Percentiles rank a stretch among this genome's conserved stretches.
phyloP scores from a whole-genome alignment of 2,329 filamentous ascomycete genomes.

The Neonectria faginata region DNA sequence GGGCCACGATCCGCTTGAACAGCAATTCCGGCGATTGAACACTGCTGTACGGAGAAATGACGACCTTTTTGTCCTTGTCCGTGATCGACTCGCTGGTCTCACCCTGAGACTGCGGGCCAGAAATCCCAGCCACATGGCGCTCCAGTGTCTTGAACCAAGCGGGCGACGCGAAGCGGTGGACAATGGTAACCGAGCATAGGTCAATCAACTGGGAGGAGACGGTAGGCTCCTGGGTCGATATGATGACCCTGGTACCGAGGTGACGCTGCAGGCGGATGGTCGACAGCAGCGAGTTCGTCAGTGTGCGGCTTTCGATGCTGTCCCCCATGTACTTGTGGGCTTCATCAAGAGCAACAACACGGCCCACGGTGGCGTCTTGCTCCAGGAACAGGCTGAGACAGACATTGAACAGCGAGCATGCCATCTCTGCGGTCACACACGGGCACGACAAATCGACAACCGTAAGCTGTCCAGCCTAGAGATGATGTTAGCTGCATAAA shows the following conservation, averaged over 20 bases:
- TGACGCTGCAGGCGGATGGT: constrained; percentile 80
- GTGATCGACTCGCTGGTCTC: neutral
- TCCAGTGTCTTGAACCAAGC: constrained; percentile 66
- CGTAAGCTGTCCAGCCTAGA: constrained; percentile 50
- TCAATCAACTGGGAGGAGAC: constrained; percentile 76
- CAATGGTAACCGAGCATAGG: constrained; percentile 76
- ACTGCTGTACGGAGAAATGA: neutral
- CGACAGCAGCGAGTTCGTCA: constrained; percentile 72
- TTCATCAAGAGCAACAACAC: constrained; percentile 78
- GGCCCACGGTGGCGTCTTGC: constrained; percentile 58
- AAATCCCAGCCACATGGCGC: constrained; percentile 58
- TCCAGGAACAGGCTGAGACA: constrained; percentile 75
- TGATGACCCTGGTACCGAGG: constrained; percentile 72
- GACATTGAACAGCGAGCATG: constrained; percentile 79
- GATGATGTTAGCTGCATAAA: neutral
- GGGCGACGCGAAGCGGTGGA: constrained; percentile 78
- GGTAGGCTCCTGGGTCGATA: constrained; percentile 83
- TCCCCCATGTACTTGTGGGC: constrained; percentile 80
- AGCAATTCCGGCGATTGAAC: neutral
- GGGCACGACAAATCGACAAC: constrained; percentile 78
- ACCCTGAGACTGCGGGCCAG: constrained; percentile 32
- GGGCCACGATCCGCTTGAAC: neutral
- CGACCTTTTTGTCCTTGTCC: neutral
- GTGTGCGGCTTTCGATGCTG: constrained; percentile 62
- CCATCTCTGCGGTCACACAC: constrained; percentile 73